These are phyloP conservation scores for Prosopis cineraria DNA, from an alignment of 306 rosid genomes.

Conservation along the genomic window DNA sequence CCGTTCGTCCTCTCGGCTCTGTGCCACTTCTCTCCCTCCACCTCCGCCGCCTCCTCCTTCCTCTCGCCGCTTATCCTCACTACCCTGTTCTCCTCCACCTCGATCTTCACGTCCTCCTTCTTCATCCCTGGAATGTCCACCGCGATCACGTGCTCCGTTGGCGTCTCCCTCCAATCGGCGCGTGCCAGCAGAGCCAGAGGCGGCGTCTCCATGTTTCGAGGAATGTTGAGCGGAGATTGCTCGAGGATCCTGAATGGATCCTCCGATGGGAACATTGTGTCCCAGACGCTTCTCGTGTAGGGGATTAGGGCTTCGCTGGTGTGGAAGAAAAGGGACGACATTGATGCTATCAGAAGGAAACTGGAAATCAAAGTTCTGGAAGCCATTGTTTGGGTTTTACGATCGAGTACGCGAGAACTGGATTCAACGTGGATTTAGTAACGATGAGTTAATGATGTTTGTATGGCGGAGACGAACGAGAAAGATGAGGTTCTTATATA, in stretches of 20 bases:
- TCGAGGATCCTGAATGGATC: slow-evolving; percentile 55
- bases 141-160: slow-evolving; percentile 32
- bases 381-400: not conserved
- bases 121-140: slow-evolving; percentile 52
- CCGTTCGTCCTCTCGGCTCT: slow-evolving; percentile 42
- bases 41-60: slow-evolving; percentile 23
- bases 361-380: not conserved
- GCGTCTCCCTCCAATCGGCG: slow-evolving; percentile 54
- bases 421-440: too few relatives aligned
- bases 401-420: not conserved
- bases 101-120: slow-evolving; percentile 39
- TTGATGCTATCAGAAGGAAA: not conserved
- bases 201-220: slow-evolving; percentile 19
- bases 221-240: slow-evolving; percentile 37
- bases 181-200: slow-evolving; percentile 50
- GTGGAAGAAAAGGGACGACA: not conserved
- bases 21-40: slow-evolving; percentile 48
- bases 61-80: slow-evolving; percentile 52
- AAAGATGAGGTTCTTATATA: not conserved
- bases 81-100: slow-evolving; percentile 53
- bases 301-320: slow-evolving; percentile 38
- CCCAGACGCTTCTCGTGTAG: slow-evolving; percentile 44
- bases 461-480: not conserved
- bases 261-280: slow-evolving; percentile 39
- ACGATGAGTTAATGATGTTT: not conserved